Evolutionary conservation across 192 early-diverging fungal genomes (phyloP), one percentile per base, ranked within the genome.

Genomic region (Gigaspora rosea): DNA sequence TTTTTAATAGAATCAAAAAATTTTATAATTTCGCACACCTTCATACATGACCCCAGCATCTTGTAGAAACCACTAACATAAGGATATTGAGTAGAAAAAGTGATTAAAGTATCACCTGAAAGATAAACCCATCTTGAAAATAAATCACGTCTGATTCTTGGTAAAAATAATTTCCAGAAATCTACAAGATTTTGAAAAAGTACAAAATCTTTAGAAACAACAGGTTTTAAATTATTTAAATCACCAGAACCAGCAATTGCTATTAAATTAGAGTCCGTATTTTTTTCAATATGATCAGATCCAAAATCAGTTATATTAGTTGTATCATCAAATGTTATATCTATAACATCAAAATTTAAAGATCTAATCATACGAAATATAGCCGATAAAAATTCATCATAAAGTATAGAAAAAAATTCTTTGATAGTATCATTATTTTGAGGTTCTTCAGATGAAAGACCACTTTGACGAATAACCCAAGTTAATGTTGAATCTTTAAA

Each of bases 11-110:
- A 11, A 16, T 33, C 41, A 78, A 91, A 85, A 49, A 82, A 77
- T 3, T 77, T 41, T 13, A 78, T 81, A 15, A 67, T 62, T 66
- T 87, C 79, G 62, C 78, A 84, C 32, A 90, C 75, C n/a, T 68
- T 67, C 36, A 91, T 36, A 46, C 82, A 82, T 1, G 85, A 80
- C 3, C 82, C 77, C 61, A 91, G 80, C 73, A 94, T 83, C 52
- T 91, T 92, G 80, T 93, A 92, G 66, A 94, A 92, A 0, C 92
- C 92, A 76, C 88, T 91, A 58, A 94, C 86, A 18, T 93, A 78
- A 0, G 92, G 92, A 69, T 91, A 72, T 63, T 80, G 79, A 0
- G 80, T 75, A 15, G 88, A 88, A 22, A 89, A 80, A 15, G 82
- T 78, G 13, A 92, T 86, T 0, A 89, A 62, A 58, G 73, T 71